Percentiles rank a stretch among this genome's conserved stretches.
These are phyloP conservation scores for Trichocomaceae sp. DNA, from an alignment of 2,329 filamentous ascomycete species.

Conservation along the genomic window DNA sequence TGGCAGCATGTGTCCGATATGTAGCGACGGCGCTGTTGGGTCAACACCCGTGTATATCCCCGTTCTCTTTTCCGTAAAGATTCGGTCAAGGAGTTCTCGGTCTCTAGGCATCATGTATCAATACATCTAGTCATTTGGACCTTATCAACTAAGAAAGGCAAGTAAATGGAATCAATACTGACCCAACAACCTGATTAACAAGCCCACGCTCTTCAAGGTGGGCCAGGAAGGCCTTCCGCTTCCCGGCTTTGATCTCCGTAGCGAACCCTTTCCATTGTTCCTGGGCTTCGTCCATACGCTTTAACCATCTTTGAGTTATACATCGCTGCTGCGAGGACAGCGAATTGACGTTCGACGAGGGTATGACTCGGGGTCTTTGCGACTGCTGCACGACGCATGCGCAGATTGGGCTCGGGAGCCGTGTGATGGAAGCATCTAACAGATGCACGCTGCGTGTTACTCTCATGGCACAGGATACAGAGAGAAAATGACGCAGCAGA, in stretches of 20 bases:
- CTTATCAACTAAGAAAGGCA: background rate
- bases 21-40: conserved; percentile 45
- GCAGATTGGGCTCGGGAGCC: background rate
- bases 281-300: conserved; percentile 34
- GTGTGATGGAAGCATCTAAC: background rate
- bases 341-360: background rate
- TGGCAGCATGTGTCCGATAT: conserved; percentile 46
- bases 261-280: conserved; percentile 36
- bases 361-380: background rate
- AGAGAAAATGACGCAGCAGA: background rate
- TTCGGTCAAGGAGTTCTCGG: conserved; percentile 36
- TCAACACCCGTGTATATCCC: conserved; percentile 46
- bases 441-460: conserved; percentile 4
- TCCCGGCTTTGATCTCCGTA: conserved; percentile 38
- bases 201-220: conserved; percentile 42
- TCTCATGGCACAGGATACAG: background rate
- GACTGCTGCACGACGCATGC: conserved; percentile 4
- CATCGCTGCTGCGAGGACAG: conserved; percentile 25
- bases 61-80: conserved; percentile 41
- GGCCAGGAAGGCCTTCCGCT: conserved; percentile 38
- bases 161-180: background rate
- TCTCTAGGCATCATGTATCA: conserved; percentile 23
- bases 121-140: background rate
- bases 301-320: conserved; percentile 33
- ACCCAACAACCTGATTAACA: conserved; percentile 43